Evolutionary conservation across 805 yeast genomes (phyloP).

Genomic region (Yarrowia deformans): DNA sequence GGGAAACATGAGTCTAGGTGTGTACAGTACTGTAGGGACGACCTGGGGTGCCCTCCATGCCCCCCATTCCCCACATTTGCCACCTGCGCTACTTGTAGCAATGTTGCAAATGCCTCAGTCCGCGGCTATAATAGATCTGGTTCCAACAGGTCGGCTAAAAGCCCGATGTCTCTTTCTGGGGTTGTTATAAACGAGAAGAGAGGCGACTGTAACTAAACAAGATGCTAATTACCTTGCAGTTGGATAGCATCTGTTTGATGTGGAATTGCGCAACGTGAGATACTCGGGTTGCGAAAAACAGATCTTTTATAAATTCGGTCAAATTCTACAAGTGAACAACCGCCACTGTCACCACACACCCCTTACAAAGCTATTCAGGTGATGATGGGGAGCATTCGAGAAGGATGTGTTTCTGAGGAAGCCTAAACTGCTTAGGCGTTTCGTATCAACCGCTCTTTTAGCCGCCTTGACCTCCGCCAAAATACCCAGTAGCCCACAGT

Average conservation of each 20-base stretch:
- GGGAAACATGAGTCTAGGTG: too few species aligned
- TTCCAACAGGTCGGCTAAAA: conserved; percentile 5
- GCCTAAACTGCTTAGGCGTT: neutral
- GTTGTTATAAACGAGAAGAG: conserved; percentile 2
- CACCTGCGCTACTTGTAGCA: too few species aligned
- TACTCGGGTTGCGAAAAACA: neutral
- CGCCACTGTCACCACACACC: too few species aligned
- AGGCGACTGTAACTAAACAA: neutral
- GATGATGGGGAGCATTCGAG: neutral
- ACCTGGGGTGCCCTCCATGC: too few species aligned
- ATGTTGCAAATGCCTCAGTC: conserved; percentile 14
- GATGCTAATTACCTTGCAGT: neutral
- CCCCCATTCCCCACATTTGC: too few species aligned
- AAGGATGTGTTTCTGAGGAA: neutral
- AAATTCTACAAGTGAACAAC: too few species aligned
- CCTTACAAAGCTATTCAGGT: neutral
- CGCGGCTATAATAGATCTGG: conserved; percentile 8
- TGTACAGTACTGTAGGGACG: too few species aligned
- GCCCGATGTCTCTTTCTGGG: neutral
- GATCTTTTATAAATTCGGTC: too few species aligned
- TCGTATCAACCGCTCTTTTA: neutral
- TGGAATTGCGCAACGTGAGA: neutral
- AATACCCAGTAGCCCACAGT: neutral
- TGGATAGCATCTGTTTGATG: neutral
- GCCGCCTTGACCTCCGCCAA: neutral